Base-by-base conservation (phyloP, 306 rosid species). In the Sicyos edulis region DNA sequence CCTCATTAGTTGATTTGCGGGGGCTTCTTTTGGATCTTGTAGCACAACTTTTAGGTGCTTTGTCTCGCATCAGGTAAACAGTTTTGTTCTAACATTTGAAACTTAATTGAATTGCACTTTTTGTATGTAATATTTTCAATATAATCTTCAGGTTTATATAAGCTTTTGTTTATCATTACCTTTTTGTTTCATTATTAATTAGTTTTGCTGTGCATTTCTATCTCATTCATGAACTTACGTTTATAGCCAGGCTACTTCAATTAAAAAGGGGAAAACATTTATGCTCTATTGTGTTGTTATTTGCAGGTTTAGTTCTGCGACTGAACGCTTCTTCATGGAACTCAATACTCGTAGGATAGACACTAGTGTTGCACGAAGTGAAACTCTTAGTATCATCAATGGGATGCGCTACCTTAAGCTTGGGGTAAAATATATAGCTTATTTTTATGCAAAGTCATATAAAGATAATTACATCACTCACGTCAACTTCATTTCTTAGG, bases 351-450 rank as follows among this genome's bases (percentile, higher is more conserved):
- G 97, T 79, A 87, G 97, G 17, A 86, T 85, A 55, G 99, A 95
- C 76, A 86, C 95, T 58, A 95, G 86, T 77, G 92, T 75, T 71
- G 86, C 96, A 69, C 88, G 99, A 85, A 95, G 99, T 79, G 99
- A 95, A 83, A 91, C 96, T 34, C 95, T 95, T 54, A 91, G 96
- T 70, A 95, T 91, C 85, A 91, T 95, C 67, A 89, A 89, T 82
- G 99, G 99, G 78, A 91, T 95, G 99, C 99, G 96, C 82, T 95
- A 95, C 87, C 87, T 95, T 82, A 95, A 89, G 75, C 86, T 95
- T 71, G 99, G 99, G 96, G 99, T 95, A 83, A 40, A 73, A 96
- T 79, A 70, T 76, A 62, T 59, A 57, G 29, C 78, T 55, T 78
- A 70, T 72, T 12, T 70, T 20, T 68, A 15, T 73, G 78, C 75